phyloP scores from a whole-genome alignment of 2,329 filamentous ascomycete species.

The Alternaria sp. region DNA sequence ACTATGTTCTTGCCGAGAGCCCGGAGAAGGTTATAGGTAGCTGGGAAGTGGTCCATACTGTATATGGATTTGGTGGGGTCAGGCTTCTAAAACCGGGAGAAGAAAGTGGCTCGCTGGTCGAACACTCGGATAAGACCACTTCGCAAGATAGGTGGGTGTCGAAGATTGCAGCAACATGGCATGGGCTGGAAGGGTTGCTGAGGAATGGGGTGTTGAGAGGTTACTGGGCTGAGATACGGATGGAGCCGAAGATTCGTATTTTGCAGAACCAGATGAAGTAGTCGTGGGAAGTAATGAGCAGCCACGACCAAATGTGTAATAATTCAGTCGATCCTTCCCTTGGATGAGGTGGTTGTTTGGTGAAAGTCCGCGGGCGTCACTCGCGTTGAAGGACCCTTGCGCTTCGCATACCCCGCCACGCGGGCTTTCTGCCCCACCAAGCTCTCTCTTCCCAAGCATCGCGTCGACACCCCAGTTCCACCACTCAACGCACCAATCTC shows the following conservation, averaged over 20 bases:
- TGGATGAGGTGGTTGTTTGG: neutral
- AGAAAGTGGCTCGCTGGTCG: constrained; percentile 23
- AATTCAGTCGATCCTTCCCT: neutral
- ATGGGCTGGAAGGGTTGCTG: constrained; percentile 42
- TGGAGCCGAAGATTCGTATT: constrained; percentile 62
- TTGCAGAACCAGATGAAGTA: constrained; percentile 47
- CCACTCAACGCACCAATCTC: constrained; percentile 1
- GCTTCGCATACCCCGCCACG: constrained; percentile 17
- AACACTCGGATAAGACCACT: constrained; percentile 20
- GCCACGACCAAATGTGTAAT: neutral
- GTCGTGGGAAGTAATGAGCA: too few species aligned
- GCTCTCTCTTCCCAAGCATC: constrained; percentile 11
- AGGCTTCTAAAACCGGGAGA: constrained; percentile 55
- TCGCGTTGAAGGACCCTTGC: constrained; percentile 7
- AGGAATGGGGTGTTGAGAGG: constrained; percentile 51
- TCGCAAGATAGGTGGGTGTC: constrained; percentile 21
- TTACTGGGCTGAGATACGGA: constrained; percentile 62
- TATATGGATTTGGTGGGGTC: constrained; percentile 60
- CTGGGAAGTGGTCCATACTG: constrained; percentile 60
- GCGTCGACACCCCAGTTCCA: constrained; percentile 13
- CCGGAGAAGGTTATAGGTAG: constrained; percentile 55
- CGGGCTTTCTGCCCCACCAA: constrained; percentile 16
- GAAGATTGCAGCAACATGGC: constrained; percentile 32
- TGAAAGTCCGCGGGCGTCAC: neutral
- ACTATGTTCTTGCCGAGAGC: constrained; percentile 64